These are phyloP conservation scores for Aspergillus sclerotioniger DNA, from an alignment of 495 filamentous ascomycete species.

Conservation along the genomic window DNA sequence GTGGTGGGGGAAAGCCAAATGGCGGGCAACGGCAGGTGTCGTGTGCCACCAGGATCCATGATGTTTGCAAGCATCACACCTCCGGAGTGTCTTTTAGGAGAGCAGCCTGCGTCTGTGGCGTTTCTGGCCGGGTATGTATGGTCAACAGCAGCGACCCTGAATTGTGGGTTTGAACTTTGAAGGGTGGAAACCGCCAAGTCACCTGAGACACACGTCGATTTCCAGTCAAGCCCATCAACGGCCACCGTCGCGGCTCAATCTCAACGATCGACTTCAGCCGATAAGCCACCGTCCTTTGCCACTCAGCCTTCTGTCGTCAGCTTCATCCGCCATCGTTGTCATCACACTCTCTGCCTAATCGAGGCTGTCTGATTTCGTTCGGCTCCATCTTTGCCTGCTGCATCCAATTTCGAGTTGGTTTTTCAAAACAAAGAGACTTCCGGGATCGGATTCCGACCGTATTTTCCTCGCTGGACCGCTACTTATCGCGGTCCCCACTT, in stretches of 20 bases:
- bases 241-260: no score
- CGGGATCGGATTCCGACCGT: background rate
- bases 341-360: background rate
- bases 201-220: background rate
- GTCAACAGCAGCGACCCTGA: background rate
- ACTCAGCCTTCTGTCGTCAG: background rate
- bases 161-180: background rate
- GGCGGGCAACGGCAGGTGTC: background rate
- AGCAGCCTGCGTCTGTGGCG: background rate
- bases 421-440: background rate
- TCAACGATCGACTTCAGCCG: background rate
- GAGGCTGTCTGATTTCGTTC: background rate
- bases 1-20: background rate
- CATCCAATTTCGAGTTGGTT: background rate
- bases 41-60: background rate
- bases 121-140: background rate
- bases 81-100: background rate
- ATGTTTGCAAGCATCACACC: background rate
- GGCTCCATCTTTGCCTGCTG: background rate
- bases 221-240: background rate
- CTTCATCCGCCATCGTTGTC: background rate
- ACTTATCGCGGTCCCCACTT: conserved; percentile 4
- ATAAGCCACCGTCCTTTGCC: background rate
- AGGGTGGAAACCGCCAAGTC: background rate
- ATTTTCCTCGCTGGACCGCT: background rate